Percentiles rank a stretch among this genome's conserved stretches.
Evolutionary conservation across 2,329 filamentous ascomycete species (phyloP).

Genomic region (Aureobasidium namibiae): DNA sequence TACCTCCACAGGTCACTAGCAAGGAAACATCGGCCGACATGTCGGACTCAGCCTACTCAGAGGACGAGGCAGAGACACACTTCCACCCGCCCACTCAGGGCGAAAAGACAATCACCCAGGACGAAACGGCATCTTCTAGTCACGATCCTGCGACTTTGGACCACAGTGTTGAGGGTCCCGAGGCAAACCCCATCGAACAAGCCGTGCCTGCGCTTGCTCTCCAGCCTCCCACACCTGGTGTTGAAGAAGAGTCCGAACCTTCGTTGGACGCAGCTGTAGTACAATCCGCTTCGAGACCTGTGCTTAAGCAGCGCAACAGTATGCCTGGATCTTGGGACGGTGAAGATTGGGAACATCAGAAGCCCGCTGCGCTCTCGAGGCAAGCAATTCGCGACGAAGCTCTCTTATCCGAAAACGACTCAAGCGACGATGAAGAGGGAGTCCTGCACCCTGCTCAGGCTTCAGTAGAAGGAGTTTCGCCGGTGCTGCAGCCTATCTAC

Average conservation of each 20-base stretch:
- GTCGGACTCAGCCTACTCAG: background rate
- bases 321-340: conserved; percentile 16
- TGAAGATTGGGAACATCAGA: background rate
- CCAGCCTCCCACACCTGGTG: conserved; percentile 28
- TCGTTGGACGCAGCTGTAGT: background rate
- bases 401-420: conserved; percentile 1
- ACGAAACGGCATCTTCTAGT: background rate
- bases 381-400: background rate
- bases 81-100: background rate
- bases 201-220: conserved; percentile 24
- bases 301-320: conserved; percentile 1
- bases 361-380: background rate
- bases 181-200: background rate
- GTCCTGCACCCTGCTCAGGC: background rate
- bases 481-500: conserved; percentile 12
- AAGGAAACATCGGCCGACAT: conserved; percentile 47
- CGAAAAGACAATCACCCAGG: background rate
- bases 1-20: conserved; percentile 63
- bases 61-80: background rate
- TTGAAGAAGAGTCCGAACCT: conserved; percentile 17
- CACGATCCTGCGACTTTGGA: background rate
- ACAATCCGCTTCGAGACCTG: background rate
- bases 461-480: background rate
- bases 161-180: background rate
- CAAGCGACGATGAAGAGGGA: conserved; percentile 11